These are phyloP conservation scores for Metarhizium guizhouense DNA, from an alignment of 2,329 filamentous ascomycete genomes.

Conservation along the genomic window DNA sequence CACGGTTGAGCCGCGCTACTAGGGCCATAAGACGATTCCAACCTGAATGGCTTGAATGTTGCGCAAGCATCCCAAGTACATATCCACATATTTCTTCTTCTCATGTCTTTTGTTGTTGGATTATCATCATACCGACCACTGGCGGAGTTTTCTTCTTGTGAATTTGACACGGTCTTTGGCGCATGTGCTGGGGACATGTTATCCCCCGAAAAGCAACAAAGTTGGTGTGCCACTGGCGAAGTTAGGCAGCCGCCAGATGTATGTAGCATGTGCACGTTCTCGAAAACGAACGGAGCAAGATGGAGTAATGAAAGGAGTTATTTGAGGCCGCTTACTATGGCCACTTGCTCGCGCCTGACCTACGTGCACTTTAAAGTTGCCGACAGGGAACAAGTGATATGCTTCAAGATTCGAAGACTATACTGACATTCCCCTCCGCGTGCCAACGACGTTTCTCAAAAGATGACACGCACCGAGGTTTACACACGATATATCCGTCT, in stretches of 20 bases:
- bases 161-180: conserved; percentile 3
- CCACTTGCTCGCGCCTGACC: not conserved
- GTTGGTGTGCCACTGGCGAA: not conserved
- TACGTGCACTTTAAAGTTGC: too few relatives aligned
- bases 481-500: too few relatives aligned
- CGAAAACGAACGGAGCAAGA: not conserved
- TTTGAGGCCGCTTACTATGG: conserved; percentile 19
- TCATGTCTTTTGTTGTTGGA: not conserved
- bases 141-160: not conserved
- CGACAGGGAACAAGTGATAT: too few relatives aligned
- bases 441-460: too few relatives aligned
- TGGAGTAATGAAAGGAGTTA: not conserved
- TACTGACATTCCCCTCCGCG: too few relatives aligned
- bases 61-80: not conserved
- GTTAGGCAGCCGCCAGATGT: not conserved
- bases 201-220: not conserved
- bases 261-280: conserved; percentile 1
- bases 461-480: too few relatives aligned
- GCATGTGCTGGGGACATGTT: not conserved
- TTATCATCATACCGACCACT: not conserved
- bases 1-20: conserved; percentile 20
- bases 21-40: not conserved
- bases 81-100: not conserved
- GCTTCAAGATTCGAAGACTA: too few relatives aligned
- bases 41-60: not conserved